These are phyloP conservation scores for Neonectria hederae DNA, from an alignment of 2,329 filamentous ascomycete genomes.

Conservation along the genomic window DNA sequence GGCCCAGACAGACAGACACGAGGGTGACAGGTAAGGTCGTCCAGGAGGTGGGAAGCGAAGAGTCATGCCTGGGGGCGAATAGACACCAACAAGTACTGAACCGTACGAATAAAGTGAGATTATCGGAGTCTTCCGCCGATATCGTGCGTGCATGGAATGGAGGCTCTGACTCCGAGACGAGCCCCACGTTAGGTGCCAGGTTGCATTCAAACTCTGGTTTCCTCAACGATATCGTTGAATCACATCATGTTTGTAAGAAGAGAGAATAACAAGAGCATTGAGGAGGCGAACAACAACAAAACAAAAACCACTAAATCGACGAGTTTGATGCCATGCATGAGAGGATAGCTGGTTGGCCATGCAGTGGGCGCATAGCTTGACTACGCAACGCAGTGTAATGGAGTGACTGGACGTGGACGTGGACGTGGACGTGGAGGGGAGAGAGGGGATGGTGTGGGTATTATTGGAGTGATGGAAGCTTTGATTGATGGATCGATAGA, in stretches of 20 bases:
- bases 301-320: conserved; percentile 10
- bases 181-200: conserved; percentile 8
- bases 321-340: conserved; percentile 22
- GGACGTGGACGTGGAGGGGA: no score
- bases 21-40: conserved; percentile 7
- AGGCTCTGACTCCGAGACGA: conserved; percentile 22
- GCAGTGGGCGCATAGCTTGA: conserved; percentile 11
- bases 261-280: background rate
- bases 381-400: conserved; percentile 14
- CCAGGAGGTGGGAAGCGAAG: background rate
- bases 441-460: conserved; percentile 27
- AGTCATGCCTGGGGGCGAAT: conserved; percentile 7
- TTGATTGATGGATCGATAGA: conserved; percentile 22
- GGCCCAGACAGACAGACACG: conserved; percentile 11
- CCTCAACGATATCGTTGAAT: background rate
- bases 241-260: background rate
- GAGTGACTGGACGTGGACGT: conserved; percentile 18
- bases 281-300: background rate
- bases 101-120: background rate
- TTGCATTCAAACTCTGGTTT: background rate
- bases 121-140: conserved; percentile 13
- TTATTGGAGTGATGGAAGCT: conserved; percentile 16
- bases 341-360: conserved; percentile 18
- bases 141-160: conserved; percentile 20
- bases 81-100: background rate